Percentiles rank a stretch among this genome's conserved stretches.
These are phyloP conservation scores for Trifolium fragiferum DNA, from an alignment of 306 rosid genomes.

Conservation along the genomic window DNA sequence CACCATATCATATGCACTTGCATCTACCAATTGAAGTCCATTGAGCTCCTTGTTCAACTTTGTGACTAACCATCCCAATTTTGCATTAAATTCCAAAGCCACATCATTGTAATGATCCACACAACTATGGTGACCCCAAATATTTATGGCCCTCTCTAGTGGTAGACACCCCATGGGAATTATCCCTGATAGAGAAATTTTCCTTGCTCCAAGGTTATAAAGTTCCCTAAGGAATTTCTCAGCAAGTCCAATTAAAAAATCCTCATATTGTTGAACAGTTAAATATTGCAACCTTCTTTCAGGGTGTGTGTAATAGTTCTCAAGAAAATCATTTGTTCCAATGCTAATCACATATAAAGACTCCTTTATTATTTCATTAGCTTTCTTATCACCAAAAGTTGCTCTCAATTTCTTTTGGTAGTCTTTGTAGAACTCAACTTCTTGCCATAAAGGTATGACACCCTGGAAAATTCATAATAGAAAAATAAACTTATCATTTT, in stretches of 20 bases:
- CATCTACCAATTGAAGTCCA: constrained; percentile 51
- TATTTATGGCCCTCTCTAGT: constrained; percentile 54
- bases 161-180: constrained; percentile 79
- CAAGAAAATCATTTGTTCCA: constrained; percentile 73
- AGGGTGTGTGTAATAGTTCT: constrained; percentile 55
- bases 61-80: constrained; percentile 49
- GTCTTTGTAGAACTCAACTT: constrained; percentile 64
- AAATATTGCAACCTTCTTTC: constrained; percentile 47
- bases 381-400: constrained; percentile 48
- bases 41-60: constrained; percentile 52
- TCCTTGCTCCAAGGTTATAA: constrained; percentile 62
- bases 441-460: constrained; percentile 76
- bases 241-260: constrained; percentile 59
- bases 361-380: constrained; percentile 48
- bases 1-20: constrained; percentile 42
- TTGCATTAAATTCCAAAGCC: constrained; percentile 60
- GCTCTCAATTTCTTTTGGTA: constrained; percentile 54
- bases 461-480: constrained; percentile 30
- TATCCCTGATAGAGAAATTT: constrained; percentile 57
- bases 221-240: constrained; percentile 48
- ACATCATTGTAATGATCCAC: constrained; percentile 50
- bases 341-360: constrained; percentile 63
- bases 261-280: constrained; percentile 45
- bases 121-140: constrained; percentile 52
- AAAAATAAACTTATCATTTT: neutral